Conservation (phyloP, 2,329 filamentous ascomycete species). For the Penicillium janthinellum region DNA sequence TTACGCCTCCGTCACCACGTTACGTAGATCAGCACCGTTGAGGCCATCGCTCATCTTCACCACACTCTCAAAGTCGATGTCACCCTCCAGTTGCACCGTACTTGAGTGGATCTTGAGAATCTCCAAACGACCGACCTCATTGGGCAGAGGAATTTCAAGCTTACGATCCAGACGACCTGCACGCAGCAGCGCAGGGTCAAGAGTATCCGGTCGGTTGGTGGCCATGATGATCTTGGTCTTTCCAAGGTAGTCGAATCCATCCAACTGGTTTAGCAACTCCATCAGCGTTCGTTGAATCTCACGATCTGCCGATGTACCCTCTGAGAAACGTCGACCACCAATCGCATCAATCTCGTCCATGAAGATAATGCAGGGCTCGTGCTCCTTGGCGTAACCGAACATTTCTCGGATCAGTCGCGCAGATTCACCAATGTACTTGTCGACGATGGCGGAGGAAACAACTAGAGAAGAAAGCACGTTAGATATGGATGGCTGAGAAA, state of each 20-base stretch:
- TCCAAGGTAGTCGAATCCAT: conserved; percentile 98
- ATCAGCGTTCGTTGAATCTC: conserved; percentile 98
- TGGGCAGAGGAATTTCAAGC: conserved; percentile 95
- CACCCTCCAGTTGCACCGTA: conserved; percentile 84
- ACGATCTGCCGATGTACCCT: conserved; percentile 94
- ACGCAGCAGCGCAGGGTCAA: conserved; percentile 89
- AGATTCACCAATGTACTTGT: conserved; percentile 99
- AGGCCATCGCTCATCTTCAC: conserved; percentile 99
- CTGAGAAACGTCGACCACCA: conserved; percentile 91
- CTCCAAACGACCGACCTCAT: conserved; percentile 93
- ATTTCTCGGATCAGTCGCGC: conserved; percentile 96
- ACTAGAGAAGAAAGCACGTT: conserved; percentile 57
- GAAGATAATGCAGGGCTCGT: conserved; percentile 99
- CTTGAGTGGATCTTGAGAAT: conserved; percentile 96
- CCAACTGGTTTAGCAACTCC: conserved; percentile 97
- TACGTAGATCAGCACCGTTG: conserved; percentile 95
- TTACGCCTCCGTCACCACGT: conserved; percentile 97
- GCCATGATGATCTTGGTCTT: conserved; percentile 99
- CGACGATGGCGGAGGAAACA: conserved; percentile 96
- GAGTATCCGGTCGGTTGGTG: conserved; percentile 94
- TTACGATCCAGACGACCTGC: conserved; percentile 94
- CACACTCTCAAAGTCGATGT: conserved; percentile 98
- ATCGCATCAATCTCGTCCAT: conserved; percentile 99
- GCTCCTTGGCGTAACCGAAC: conserved; percentile 99
- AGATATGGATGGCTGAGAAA: neutral